Percentiles rank a stretch among this genome's conserved stretches.
Conservation (phyloP, 2,329 filamentous ascomycete species). For the Tolypocladium inflatum region DNA sequence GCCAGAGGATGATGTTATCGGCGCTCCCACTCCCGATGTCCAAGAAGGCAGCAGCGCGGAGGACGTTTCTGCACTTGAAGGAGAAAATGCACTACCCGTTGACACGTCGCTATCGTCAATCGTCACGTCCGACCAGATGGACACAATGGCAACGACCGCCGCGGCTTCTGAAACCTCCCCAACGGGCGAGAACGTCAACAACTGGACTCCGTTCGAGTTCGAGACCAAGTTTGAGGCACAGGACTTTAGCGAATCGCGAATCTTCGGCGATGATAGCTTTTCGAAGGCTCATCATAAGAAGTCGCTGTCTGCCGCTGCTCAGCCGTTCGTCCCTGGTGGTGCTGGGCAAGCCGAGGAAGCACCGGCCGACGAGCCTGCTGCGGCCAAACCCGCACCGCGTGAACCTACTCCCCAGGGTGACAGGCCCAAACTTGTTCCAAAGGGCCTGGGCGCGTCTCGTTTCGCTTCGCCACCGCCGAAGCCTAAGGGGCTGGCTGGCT, state of each 20-base stretch:
- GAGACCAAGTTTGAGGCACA: slow-evolving; percentile 36
- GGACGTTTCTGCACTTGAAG: slow-evolving; percentile 22
- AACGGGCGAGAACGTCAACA: slow-evolving; percentile 35
- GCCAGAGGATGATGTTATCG: slow-evolving; percentile 14
- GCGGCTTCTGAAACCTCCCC: slow-evolving; percentile 44
- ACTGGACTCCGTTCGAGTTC: slow-evolving; percentile 49
- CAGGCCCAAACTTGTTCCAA: slow-evolving; percentile 21
- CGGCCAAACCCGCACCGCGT: slow-evolving; percentile 9
- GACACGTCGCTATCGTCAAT: slow-evolving; percentile 47
- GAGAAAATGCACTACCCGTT: slow-evolving; percentile 29
- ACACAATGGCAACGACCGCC: slow-evolving; percentile 41
- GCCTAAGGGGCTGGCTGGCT: slow-evolving; percentile 30
- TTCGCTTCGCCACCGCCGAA: slow-evolving; percentile 36
- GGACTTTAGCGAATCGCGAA: slow-evolving; percentile 42
- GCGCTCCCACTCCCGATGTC: slow-evolving; percentile 7
- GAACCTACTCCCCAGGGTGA: slow-evolving; percentile 10
- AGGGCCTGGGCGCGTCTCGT: slow-evolving; percentile 34
- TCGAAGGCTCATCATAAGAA: slow-evolving; percentile 33
- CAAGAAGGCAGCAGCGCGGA: slow-evolving; percentile 16
- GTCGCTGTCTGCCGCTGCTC: slow-evolving; percentile 57
- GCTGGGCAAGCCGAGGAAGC: slow-evolving; percentile 14
- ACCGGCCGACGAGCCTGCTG: slow-evolving; percentile 9
- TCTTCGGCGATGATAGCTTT: slow-evolving; percentile 35
- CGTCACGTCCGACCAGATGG: slow-evolving; percentile 40
- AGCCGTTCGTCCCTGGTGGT: slow-evolving; percentile 51